A percentile compares a stretch with the other conserved stretches of the same genome.
These are phyloP conservation scores for Lentinula edodes DNA, from an alignment of 768 basidiomycete species.

Conservation along the genomic window DNA sequence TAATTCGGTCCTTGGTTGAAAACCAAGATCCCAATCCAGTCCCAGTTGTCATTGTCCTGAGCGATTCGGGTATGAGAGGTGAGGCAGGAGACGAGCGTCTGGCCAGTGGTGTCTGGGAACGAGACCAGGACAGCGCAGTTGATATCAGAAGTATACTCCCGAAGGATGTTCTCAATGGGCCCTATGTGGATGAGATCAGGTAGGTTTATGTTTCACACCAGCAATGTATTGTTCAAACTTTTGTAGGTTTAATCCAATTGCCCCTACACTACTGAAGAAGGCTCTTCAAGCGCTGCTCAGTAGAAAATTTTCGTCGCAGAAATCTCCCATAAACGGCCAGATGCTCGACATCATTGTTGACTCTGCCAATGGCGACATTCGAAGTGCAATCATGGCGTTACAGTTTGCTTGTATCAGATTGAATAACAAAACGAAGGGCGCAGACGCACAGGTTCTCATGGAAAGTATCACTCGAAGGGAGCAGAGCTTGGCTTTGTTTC, in stretches of 20 bases:
- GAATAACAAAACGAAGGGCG: constrained; percentile 27
- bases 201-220: constrained; percentile 22
- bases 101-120: constrained; percentile 36
- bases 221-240: background rate
- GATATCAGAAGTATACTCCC: constrained; percentile 72
- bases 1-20: constrained; percentile 52
- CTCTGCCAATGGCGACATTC: constrained; percentile 84
- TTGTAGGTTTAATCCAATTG: constrained; percentile 86
- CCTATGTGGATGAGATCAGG: constrained; percentile 78
- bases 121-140: constrained; percentile 40
- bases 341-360: constrained; percentile 72
- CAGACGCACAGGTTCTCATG: constrained; percentile 32
- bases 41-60: constrained; percentile 80
- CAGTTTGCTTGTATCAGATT: constrained; percentile 71
- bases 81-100: constrained; percentile 51
- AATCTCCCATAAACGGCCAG: constrained; percentile 30
- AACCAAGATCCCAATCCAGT: constrained; percentile 29
- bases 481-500: constrained; percentile 83
- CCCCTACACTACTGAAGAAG: constrained; percentile 76
- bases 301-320: constrained; percentile 33
- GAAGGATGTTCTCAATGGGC: constrained; percentile 58
- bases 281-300: constrained; percentile 62
- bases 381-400: constrained; percentile 89
- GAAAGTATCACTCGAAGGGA: constrained; percentile 80
- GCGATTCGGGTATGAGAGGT: constrained; percentile 76